Evolutionary conservation across 805 yeast genomes (phyloP), one percentile per base, ranked within the genome.

Genomic region (Metschnikowia gelsemii): DNA sequence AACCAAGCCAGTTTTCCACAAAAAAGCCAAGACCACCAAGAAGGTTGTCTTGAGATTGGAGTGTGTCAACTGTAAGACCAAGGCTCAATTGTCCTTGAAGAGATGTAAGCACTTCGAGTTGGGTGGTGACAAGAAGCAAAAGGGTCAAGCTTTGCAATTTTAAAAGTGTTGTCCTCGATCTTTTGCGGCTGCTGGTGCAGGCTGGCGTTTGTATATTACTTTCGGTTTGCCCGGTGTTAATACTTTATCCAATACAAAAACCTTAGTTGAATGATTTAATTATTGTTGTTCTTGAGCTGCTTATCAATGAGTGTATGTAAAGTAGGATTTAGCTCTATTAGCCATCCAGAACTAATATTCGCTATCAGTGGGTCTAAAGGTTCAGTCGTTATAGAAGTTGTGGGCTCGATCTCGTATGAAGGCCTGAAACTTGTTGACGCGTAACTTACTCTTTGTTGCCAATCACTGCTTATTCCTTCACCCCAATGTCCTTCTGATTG

Each of bases 51-150:
- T 93, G 72, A 91, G 97, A 82, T 84, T 93, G 71, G 99, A 93
- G 82, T 93, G 99, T 87, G 88, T 90, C 65, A 80, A 75, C 64
- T 93, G 99, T 80, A 93, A 93, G 89, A 86, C 96, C 80, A 93
- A 89, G 86, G 84, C 95, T 67, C 99, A 93, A 82, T 82, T 93
- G 62, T 72, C 96, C 52, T 82, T 93, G 76, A 93, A 93, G 93
- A 88, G 99, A 84, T 93, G 98, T 85, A 93, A 93, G 93, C 99
- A 93, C 82, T 93, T 93, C 78, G 99, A 93, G 82, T 89, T 93
- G 73, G 99, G 99, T 84, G 99, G 99, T 82, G 99, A 93, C 84
- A 93, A 87, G 87, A 93, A 93, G 81, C 97, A 93, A 81, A 93
- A 93, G 89, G 99, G 99, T 77, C 96, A 88, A 80, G 99, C 99